A percentile compares a stretch with the other conserved stretches of the same genome.
Conservation (phyloP, 2,329 filamentous ascomycete genomes). For the Colletotrichum coccodes region DNA sequence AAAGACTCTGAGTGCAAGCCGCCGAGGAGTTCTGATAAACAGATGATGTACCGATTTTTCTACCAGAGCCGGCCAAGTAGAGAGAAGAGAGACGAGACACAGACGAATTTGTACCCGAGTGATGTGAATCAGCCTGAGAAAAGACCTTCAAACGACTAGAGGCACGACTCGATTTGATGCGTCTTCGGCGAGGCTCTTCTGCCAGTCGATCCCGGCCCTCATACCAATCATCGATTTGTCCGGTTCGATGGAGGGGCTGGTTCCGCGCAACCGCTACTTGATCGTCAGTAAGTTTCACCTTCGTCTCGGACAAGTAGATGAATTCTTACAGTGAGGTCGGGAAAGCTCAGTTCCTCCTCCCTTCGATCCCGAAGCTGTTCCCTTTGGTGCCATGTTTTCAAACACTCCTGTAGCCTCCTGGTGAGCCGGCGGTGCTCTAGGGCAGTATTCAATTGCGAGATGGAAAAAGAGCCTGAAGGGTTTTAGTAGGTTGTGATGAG, state of each 20-base stretch:
- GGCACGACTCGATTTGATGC: slow-evolving; percentile 26
- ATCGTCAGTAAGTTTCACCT: neutral
- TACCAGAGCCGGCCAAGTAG: neutral
- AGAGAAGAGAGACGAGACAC: neutral
- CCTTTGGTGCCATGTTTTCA: slow-evolving; percentile 9
- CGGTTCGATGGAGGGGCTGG: neutral
- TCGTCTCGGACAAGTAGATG: neutral
- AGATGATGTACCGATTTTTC: neutral
- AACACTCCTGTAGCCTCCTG: neutral
- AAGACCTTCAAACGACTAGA: neutral
- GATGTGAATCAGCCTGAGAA: neutral
- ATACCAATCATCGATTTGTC: neutral
- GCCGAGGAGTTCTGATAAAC: neutral
- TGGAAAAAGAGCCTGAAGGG: neutral
- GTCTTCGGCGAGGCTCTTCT: slow-evolving; percentile 22
- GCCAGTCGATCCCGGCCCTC: neutral
- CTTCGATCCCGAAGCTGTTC: neutral
- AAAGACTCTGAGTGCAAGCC: neutral
- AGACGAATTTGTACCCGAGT: neutral
- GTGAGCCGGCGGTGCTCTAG: neutral
- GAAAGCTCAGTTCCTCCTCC: neutral
- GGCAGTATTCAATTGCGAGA: neutral
- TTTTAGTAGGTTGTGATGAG: neutral
- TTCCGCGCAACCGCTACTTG: neutral
- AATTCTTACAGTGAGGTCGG: slow-evolving; percentile 7